phyloP scores from a whole-genome alignment of 176 grass and related monocot species.

The Bothriochloa decipiens region DNA sequence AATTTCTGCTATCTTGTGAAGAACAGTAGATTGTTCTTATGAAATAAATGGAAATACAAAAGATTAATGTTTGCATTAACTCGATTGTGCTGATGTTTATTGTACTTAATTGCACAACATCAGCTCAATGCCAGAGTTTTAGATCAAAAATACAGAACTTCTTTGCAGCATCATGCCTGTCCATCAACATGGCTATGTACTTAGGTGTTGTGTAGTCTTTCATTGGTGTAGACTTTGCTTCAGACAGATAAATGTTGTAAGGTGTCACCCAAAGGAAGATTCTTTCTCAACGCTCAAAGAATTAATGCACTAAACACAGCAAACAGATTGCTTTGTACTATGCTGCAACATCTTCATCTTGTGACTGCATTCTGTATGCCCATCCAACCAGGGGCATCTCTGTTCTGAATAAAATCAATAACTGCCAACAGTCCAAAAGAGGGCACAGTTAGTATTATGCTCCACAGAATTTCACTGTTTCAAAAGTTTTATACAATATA shows the following conservation, averaged over 20 bases:
- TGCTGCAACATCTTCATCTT: not conserved
- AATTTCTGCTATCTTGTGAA: not conserved
- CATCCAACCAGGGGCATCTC: constrained; percentile 14
- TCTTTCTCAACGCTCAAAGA: not conserved
- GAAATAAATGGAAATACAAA: constrained; percentile 3
- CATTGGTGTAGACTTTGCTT: constrained; percentile 31
- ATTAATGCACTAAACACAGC: constrained; percentile 20
- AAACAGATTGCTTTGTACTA: not conserved
- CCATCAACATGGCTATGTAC: not conserved
- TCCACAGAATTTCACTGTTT: not conserved
- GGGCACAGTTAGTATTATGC: too few species aligned
- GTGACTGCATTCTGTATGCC: not conserved
- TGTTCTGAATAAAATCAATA: constrained; percentile 27
- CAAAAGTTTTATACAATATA: not conserved
- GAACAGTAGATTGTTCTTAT: not conserved
- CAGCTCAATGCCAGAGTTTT: not conserved
- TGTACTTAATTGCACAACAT: not conserved
- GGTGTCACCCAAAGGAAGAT: not conserved
- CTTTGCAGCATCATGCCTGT: not conserved
- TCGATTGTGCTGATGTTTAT: not conserved
- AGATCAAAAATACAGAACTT: constrained; percentile 6
- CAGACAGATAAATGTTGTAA: not conserved
- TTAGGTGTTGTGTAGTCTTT: not conserved
- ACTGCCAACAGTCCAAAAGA: not conserved
- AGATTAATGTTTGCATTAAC: not conserved